phyloP scores from a whole-genome alignment of 805 yeast species.

The Candida argentea region DNA sequence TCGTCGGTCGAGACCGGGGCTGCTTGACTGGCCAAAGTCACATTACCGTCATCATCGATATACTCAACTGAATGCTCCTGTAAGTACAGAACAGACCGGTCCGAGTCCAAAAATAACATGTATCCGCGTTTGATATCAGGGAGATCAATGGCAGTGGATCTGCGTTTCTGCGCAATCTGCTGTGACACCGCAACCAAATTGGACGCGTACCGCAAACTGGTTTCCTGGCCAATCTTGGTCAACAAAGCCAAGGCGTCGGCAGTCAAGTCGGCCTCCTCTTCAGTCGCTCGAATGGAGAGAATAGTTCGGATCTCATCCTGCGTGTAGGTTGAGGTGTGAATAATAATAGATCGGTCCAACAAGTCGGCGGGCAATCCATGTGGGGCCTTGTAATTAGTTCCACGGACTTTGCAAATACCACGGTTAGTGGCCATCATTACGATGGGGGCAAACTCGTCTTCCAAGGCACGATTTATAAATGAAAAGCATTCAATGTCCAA shows the following conservation, averaged over 20 bases:
- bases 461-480: slow-evolving; percentile 89
- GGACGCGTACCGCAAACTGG: slow-evolving; percentile 86
- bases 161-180: slow-evolving; percentile 75
- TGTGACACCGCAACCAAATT: slow-evolving; percentile 86
- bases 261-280: slow-evolving; percentile 81
- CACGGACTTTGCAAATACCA: slow-evolving; percentile 89
- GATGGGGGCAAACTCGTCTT: slow-evolving; percentile 93
- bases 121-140: slow-evolving; percentile 83
- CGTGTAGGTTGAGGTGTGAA: slow-evolving; percentile 71
- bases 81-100: slow-evolving; percentile 79
- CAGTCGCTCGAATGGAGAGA: slow-evolving; percentile 80
- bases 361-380: slow-evolving; percentile 97
- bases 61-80: slow-evolving; percentile 59
- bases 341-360: slow-evolving; percentile 86
- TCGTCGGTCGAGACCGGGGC: slow-evolving; percentile 12
- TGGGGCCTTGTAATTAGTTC: slow-evolving; percentile 87
- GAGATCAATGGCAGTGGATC: slow-evolving; percentile 59
- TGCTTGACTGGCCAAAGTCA: slow-evolving; percentile 36
- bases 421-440: slow-evolving; percentile 98
- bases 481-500: slow-evolving; percentile 94
- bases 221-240: slow-evolving; percentile 82
- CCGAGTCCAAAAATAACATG: slow-evolving; percentile 77
- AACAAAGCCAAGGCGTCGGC: slow-evolving; percentile 78
- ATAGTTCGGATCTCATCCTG: slow-evolving; percentile 82
- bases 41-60: slow-evolving; percentile 73